A percentile compares a stretch with the other conserved stretches of the same genome.
Evolutionary conservation across 495 filamentous ascomycete species (phyloP).

Genomic region (Glonium stellatum): DNA sequence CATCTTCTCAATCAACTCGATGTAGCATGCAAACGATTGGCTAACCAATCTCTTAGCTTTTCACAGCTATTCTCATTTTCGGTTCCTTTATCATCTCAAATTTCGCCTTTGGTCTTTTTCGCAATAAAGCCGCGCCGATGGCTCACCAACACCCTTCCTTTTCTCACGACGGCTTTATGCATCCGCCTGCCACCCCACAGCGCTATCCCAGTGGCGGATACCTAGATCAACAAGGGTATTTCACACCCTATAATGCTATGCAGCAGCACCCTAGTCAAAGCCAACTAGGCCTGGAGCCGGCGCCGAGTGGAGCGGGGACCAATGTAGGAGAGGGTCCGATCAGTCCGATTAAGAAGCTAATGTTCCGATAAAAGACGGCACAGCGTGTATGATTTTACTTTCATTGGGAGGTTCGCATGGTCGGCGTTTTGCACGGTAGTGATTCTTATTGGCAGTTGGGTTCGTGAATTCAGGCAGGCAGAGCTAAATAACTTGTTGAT

Average conservation of each 20-base stretch:
- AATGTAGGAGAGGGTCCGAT: constrained; percentile 3
- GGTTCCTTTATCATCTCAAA: constrained; percentile 52
- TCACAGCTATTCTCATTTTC: constrained; percentile 33
- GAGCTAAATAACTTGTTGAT: too few relatives aligned
- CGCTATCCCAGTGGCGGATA: constrained; percentile 29
- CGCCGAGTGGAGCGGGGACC: constrained; percentile 17
- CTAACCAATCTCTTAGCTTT: constrained; percentile 4
- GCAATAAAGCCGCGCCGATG: constrained; percentile 27
- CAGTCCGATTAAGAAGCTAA: constrained; percentile 24
- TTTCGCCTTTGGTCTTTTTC: constrained; percentile 46
- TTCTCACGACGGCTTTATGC: constrained; percentile 19
- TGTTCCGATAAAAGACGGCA: constrained; percentile 4
- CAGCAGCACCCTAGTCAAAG: not conserved
- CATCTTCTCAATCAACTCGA: not conserved
- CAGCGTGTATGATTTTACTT: too few relatives aligned
- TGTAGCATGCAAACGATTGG: not conserved
- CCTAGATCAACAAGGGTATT: constrained; percentile 21
- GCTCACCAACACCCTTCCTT: constrained; percentile 8
- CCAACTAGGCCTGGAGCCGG: constrained; percentile 20
- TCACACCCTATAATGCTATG: constrained; percentile 11
- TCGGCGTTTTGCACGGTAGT: too few relatives aligned
- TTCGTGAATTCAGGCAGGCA: too few relatives aligned
- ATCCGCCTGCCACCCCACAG: constrained; percentile 34
- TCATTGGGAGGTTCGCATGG: too few relatives aligned
- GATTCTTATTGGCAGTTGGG: too few relatives aligned